Conservation (phyloP, 306 rosid genomes). For the Crataegus laevigata region DNA sequence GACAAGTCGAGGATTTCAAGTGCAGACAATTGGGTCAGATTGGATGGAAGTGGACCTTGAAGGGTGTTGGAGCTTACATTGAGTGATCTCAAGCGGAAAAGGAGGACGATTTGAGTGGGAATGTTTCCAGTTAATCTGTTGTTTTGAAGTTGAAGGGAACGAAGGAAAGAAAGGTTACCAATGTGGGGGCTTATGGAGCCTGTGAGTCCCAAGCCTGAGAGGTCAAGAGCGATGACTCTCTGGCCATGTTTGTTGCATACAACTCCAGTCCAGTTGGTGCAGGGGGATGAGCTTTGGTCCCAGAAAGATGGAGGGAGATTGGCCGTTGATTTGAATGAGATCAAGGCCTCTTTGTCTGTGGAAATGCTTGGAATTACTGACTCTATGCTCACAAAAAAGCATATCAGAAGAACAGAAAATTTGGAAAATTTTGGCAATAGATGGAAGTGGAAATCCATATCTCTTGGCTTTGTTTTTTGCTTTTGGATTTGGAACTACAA, state of each 20-base stretch:
- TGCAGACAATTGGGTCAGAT: slow-evolving; percentile 41
- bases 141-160: slow-evolving; percentile 36
- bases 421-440: neutral
- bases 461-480: neutral
- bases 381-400: slow-evolving; percentile 18
- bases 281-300: slow-evolving; percentile 39
- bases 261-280: slow-evolving; percentile 61
- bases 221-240: slow-evolving; percentile 47
- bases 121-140: slow-evolving; percentile 43
- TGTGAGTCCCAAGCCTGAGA: slow-evolving; percentile 40
- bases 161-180: slow-evolving; percentile 50
- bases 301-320: slow-evolving; percentile 31
- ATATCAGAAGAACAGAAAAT: neutral
- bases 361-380: slow-evolving; percentile 30
- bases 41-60: slow-evolving; percentile 40
- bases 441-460: slow-evolving; percentile 29
- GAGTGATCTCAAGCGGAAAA: slow-evolving; percentile 33
- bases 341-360: slow-evolving; percentile 52
- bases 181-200: slow-evolving; percentile 45
- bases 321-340: slow-evolving; percentile 44
- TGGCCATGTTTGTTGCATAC: slow-evolving; percentile 25
- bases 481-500: no score
- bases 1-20: slow-evolving; percentile 46
- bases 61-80: slow-evolving; percentile 48
- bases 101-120: slow-evolving; percentile 41